Percentiles rank a stretch among this genome's conserved stretches.
These are phyloP conservation scores for Globisporangium megalacanthum DNA, from an alignment of 352 stramenopile species.

Conservation along the genomic window DNA sequence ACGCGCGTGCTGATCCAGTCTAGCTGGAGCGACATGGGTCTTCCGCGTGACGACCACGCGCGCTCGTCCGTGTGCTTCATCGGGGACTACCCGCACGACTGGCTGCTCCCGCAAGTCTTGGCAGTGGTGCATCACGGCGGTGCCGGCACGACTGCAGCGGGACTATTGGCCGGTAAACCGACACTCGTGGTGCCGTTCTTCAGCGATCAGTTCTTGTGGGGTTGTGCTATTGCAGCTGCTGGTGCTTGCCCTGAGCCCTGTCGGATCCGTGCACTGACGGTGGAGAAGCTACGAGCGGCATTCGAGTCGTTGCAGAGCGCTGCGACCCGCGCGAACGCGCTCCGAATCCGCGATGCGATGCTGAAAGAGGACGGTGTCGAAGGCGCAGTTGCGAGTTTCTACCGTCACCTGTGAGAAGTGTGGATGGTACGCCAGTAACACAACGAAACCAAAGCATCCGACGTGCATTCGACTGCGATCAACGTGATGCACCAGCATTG, in stretches of 20 bases:
- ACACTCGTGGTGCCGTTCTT: conserved; percentile 95
- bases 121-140: conserved; percentile 82
- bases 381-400: conserved; percentile 83
- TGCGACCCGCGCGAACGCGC: conserved; percentile 44
- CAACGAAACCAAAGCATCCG: too few species aligned
- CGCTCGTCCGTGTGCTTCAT: conserved; percentile 42
- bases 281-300: conserved; percentile 67
- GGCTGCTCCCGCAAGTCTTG: conserved; percentile 86
- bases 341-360: conserved; percentile 57
- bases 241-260: conserved; percentile 86
- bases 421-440: too few species aligned
- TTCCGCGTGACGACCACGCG: neutral
- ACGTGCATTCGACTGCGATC: too few species aligned
- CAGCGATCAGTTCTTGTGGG: conserved; percentile 94
- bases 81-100: conserved; percentile 83
- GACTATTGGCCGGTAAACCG: conserved; percentile 86
- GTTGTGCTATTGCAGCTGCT: conserved; percentile 69
- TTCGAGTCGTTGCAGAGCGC: conserved; percentile 63
- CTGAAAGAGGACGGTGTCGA: conserved; percentile 79
- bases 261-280: conserved; percentile 76
- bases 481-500: too few species aligned
- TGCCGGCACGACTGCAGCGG: conserved; percentile 89
- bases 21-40: conserved; percentile 78
- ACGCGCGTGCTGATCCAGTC: conserved; percentile 89
- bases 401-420: conserved; percentile 57